phyloP scores from a whole-genome alignment of 495 filamentous ascomycete species.

The Neurospora tetrasperma region DNA sequence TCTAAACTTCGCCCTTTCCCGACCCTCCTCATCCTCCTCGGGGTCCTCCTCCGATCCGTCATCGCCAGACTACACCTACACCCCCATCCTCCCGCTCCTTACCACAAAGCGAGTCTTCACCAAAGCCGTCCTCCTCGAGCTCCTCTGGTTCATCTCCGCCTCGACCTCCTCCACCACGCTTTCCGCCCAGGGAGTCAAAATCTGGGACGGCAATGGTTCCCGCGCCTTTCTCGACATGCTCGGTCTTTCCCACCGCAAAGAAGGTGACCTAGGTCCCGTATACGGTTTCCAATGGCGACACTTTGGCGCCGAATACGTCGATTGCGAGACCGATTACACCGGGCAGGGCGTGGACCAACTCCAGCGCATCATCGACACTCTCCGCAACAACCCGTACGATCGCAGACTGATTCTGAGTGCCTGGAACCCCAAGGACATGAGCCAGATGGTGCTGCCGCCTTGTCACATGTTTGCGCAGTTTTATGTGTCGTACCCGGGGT shows the following conservation, averaged over 20 bases:
- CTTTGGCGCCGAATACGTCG: conserved; percentile 82
- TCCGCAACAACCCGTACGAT: conserved; percentile 75
- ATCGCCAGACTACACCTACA: conserved; percentile 23
- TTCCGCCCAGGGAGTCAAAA: conserved; percentile 70
- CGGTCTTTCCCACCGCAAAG: conserved; percentile 66
- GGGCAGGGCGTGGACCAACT: conserved; percentile 90
- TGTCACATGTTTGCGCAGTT: conserved; percentile 99
- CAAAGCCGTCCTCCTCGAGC: conserved; percentile 81
- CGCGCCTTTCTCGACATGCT: conserved; percentile 79
- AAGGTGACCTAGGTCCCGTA: conserved; percentile 87
- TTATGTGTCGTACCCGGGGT: conserved; percentile 71
- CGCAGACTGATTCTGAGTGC: conserved; percentile 79
- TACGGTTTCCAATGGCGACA: conserved; percentile 99
- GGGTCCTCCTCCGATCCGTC: conserved; percentile 19
- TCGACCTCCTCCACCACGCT: conserved; percentile 68
- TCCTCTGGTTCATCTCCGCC: conserved; percentile 92
- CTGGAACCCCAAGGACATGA: conserved; percentile 84
- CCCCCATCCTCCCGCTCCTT: conserved; percentile 73
- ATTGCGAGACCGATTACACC: conserved; percentile 70
- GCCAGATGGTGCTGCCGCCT: conserved; percentile 87
- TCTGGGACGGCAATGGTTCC: conserved; percentile 96
- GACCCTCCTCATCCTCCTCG: conserved; percentile 20
- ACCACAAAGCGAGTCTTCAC: conserved; percentile 96
- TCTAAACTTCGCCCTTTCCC: conserved; percentile 66
- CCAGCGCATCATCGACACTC: conserved; percentile 71